Evolutionary conservation across 352 stramenopile genomes (phyloP), one percentile per base, ranked within the genome.

Genomic region (Thalassiosira hispida): DNA sequence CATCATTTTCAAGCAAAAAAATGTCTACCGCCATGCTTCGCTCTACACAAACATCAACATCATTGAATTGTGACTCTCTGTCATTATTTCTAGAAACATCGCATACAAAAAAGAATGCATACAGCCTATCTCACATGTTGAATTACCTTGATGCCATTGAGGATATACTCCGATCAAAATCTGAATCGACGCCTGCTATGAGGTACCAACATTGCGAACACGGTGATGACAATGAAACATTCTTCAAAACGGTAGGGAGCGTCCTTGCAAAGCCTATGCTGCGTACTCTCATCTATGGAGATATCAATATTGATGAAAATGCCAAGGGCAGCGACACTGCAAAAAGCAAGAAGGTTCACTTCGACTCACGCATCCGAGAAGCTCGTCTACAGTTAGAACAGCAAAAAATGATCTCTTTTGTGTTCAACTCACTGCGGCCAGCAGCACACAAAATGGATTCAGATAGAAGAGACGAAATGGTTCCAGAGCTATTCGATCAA

Each of bases 261-360:
- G 60, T 61, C 8, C 29, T 77, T 27, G 70, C 61, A 27, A 79
- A 79, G 27, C 70, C 70, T 6, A 79, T 79, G 70, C 16, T 79
- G 25, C 23, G 70, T n/a, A 79, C 60, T 18, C 42, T 79, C 2
- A 79, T 79, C 57, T 72, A 79, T 25, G 51, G 62, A 14, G 60
- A 23, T 18, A 27, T 73, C 0, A 14, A 25, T 11, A 60, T 0
- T 46, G 25, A 64, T 27, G 47, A 22, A 33, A 52, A 61, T 23
- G 14, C 16, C 5, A 5, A 16, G 56, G 27, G 20, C 20, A 12
- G 33, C 11, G 38, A 52, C 44, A 25, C 9, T 40, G 12, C 25
- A 40, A 23, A 31, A 44, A 60, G 33, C 20, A 72, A 46, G 22
- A 71, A 72, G 38, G 27, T 67, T 23, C 11, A 46, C n/a, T 79